A percentile compares a stretch with the other conserved stretches of the same genome.
Evolutionary conservation across 805 yeast genomes (phyloP).

Genomic region (Vanderwaltozyma polyspora): DNA sequence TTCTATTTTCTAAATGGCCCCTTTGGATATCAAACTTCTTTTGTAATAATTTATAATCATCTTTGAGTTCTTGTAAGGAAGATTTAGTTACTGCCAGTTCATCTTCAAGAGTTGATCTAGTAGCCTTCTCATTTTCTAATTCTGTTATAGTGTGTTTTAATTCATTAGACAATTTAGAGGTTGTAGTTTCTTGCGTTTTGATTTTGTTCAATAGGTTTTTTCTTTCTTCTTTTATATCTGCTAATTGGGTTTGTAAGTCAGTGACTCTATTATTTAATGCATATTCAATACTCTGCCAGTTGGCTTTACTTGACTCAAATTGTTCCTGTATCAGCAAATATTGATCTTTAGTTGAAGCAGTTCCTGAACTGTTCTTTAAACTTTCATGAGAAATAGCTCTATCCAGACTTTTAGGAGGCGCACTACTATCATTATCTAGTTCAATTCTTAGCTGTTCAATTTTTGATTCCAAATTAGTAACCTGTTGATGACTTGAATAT

Average conservation of each 20-base stretch:
- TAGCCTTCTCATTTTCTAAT: conserved; percentile 12
- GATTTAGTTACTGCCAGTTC: conserved; percentile 4
- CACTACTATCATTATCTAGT: conserved; percentile 37
- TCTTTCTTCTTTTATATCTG: conserved; percentile 26
- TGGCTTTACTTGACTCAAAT: conserved; percentile 63
- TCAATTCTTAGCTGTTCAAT: conserved; percentile 58
- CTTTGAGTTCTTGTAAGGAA: conserved; percentile 9
- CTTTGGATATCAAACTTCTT: conserved; percentile 21
- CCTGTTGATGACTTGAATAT: conserved; percentile 33
- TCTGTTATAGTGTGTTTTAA: background rate
- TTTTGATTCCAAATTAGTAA: conserved; percentile 51
- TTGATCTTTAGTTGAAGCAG: conserved; percentile 6
- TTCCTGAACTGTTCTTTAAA: background rate
- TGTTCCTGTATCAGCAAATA: conserved; percentile 50
- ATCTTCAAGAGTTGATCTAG: conserved; percentile 7
- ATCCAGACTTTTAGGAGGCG: no score
- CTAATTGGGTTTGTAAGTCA: conserved; percentile 35
- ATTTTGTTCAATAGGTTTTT: background rate
- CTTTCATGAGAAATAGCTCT: background rate
- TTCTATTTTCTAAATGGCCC: conserved; percentile 10
- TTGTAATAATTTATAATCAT: conserved; percentile 20
- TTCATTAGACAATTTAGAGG: conserved; percentile 1
- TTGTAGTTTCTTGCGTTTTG: background rate
- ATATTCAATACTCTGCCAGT: conserved; percentile 75
- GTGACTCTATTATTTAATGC: conserved; percentile 41